phyloP scores from a whole-genome alignment of 257 asterid species.

The Anisodus acutangulus region DNA sequence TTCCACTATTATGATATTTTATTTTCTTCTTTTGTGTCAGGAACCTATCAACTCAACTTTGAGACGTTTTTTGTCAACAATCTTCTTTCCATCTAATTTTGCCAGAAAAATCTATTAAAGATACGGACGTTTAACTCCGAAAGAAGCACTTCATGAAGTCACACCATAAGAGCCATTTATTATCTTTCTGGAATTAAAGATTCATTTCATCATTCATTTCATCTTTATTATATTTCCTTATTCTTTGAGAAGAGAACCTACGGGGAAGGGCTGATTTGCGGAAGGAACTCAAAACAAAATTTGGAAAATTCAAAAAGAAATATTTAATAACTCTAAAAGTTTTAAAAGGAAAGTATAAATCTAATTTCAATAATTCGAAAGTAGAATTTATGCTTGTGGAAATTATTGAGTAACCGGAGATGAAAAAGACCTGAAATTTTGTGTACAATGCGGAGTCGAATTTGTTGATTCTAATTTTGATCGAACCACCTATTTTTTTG shows the following conservation, averaged over 20 bases:
- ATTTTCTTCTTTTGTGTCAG: not conserved
- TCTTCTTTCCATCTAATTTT: not conserved
- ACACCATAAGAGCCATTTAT: not conserved
- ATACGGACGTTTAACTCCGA: not conserved
- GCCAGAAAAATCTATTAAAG: not conserved
- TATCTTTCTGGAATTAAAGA: not conserved
- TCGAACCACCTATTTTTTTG: not conserved
- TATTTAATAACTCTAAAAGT: not conserved
- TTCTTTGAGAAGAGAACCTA: not conserved
- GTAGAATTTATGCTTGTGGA: not conserved
- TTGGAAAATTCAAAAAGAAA: not conserved
- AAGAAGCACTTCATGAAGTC: slow-evolving; percentile 20
- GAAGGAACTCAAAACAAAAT: not conserved
- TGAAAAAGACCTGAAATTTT: not conserved
- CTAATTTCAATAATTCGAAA: not conserved
- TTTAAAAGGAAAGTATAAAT: not conserved
- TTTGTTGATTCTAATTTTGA: not conserved
- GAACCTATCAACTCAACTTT: slow-evolving; percentile 6
- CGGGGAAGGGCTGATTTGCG: not conserved
- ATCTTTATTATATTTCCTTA: not conserved
- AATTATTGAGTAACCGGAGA: not conserved
- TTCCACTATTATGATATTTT: slow-evolving; percentile 1
- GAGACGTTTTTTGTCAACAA: not conserved
- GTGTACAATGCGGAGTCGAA: not conserved
- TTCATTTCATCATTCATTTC: not conserved